Evolutionary conservation across 2,329 filamentous ascomycete genomes (phyloP), one percentile per base, ranked within the genome.

Genomic region (Diplodia mutila): DNA sequence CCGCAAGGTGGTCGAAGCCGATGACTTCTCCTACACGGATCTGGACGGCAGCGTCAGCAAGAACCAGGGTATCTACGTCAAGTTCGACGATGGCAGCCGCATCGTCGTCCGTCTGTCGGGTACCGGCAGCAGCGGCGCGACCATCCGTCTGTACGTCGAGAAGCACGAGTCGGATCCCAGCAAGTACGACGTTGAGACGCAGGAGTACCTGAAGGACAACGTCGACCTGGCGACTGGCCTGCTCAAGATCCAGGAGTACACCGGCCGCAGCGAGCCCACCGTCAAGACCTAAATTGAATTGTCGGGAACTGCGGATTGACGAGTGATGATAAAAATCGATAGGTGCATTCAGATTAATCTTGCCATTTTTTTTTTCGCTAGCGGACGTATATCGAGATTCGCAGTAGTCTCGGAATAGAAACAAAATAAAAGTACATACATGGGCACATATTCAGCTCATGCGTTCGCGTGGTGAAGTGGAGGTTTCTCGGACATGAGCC

Each of bases 21-120:
- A 94, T 72, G 94, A 99, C 86, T 99, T 99, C 81, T 93, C 92
- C 37, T 99, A 99, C 87, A 98, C 93, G 9, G 95, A 99, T 77
- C 89, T 99, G n/a, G 95, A 99, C 76, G 95, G 94, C 70, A 97
- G 93, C 72, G 92, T 98, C 66, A 91, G 93, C 76, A 92, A 93
- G 78, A 96, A 97, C 85, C 95, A 99, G 84, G 95, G 95, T 72
- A 89, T 99, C 73, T 99, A 92, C 78, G 91, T 94, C 79, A 91
- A 92, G 80, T 98, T 98, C 81, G 93, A 93, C 66, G 94, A 96
- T 68, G 94, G 94, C 70, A 97, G 92, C 83, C 91, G 95, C 73
- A 94, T 98, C 69, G 93, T 99, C 64, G 93, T 98, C 68, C 91
- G 95, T 75, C 85, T 99, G 69, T 98, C 94, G 1, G 95, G 95